phyloP scores from a whole-genome alignment of 1,284 basidiomycete species.

The Cutaneotrichosporon dermatis region DNA sequence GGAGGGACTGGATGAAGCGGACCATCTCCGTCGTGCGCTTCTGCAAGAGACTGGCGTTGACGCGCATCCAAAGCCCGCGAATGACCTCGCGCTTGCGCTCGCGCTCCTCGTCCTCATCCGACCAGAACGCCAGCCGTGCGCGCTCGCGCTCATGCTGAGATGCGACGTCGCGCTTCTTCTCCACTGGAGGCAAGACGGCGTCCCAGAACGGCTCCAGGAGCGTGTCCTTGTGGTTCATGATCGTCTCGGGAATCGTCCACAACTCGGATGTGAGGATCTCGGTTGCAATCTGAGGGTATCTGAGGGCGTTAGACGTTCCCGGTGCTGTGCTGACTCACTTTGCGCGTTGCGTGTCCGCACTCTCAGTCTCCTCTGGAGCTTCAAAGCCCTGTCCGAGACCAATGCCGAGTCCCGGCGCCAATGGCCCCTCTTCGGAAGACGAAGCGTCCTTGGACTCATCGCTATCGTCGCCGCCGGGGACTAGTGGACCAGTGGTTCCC shows the following conservation, averaged over 20 bases:
- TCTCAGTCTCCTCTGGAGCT: conserved; percentile 17
- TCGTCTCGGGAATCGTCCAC: conserved; percentile 88
- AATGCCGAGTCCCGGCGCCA: conserved; percentile 12
- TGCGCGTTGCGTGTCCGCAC: conserved; percentile 25
- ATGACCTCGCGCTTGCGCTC: conserved; percentile 52
- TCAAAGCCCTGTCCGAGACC: conserved; percentile 34
- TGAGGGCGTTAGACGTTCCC: neutral
- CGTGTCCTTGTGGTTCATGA: conserved; percentile 59
- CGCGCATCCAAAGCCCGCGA: conserved; percentile 64
- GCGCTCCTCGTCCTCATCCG: conserved; percentile 44
- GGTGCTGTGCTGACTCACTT: conserved; percentile 19
- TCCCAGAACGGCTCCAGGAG: conserved; percentile 89
- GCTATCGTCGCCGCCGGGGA: neutral
- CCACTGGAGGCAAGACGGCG: conserved; percentile 58
- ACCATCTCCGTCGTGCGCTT: conserved; percentile 95
- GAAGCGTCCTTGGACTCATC: conserved; percentile 10
- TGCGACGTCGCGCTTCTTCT: conserved; percentile 14
- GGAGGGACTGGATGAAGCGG: conserved; percentile 78
- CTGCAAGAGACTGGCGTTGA: conserved; percentile 77
- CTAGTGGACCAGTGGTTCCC: neutral
- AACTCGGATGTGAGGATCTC: conserved; percentile 94
- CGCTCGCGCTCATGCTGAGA: conserved; percentile 40
- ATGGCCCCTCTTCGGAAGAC: neutral
- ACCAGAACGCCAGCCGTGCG: conserved; percentile 33
- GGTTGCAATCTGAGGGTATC: conserved; percentile 90